phyloP scores from a whole-genome alignment of 352 stramenopile species.

The Phytophthora pini region DNA sequence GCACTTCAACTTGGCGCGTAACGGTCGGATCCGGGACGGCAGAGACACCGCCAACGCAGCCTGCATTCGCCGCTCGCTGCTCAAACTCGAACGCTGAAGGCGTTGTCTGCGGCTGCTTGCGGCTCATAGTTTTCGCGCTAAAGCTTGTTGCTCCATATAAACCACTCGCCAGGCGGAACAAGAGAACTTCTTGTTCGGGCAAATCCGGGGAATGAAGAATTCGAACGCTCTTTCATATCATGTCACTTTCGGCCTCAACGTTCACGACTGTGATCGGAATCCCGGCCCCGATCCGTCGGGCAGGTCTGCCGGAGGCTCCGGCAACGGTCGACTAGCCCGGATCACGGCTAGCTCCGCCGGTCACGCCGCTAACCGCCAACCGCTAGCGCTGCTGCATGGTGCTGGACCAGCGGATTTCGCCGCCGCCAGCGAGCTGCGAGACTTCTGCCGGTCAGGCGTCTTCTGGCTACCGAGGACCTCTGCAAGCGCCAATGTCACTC shows the following conservation, averaged over 20 bases:
- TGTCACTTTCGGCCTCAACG: slow-evolving; percentile 19
- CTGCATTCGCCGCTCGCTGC: not conserved
- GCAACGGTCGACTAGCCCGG: slow-evolving; percentile 1
- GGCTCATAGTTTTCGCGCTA: not conserved
- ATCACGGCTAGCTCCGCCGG: not conserved
- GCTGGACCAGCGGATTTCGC: slow-evolving; percentile 9
- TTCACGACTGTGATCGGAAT: not conserved
- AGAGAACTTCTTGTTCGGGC: slow-evolving; percentile 11
- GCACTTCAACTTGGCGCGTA: slow-evolving; percentile 31
- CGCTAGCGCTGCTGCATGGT: not conserved
- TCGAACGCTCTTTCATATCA: slow-evolving; percentile 23
- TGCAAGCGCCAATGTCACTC: slow-evolving; percentile 1
- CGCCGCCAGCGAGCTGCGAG: not conserved
- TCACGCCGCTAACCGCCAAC: not conserved
- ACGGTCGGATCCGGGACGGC: slow-evolving; percentile 13
- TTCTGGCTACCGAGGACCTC: slow-evolving; percentile 15
- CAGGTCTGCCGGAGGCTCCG: not conserved
- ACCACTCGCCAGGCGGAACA: slow-evolving; percentile 7
- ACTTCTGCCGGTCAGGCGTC: not conserved
- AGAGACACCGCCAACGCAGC: not conserved
- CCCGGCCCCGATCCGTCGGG: too few relatives aligned
- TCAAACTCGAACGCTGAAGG: not conserved
- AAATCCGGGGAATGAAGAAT: slow-evolving; percentile 15
- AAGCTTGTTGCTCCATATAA: slow-evolving; percentile 17
- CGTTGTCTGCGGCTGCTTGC: not conserved